A percentile compares a stretch with the other conserved stretches of the same genome.
Conservation (phyloP, 148 eudicot genomes). For the Persicaria maculosa region DNA sequence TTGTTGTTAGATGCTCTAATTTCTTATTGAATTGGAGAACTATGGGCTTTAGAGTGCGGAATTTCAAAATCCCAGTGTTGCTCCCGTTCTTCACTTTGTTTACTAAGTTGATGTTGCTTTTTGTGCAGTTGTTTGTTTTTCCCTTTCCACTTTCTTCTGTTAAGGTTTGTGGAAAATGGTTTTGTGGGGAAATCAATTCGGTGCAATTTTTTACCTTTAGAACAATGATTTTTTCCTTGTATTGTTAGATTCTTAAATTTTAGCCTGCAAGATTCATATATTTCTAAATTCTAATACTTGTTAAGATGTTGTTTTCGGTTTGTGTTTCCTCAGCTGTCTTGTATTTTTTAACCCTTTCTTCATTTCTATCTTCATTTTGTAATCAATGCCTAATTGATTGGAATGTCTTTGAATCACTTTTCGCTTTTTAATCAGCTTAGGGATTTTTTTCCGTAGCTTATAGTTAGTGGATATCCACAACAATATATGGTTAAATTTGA, state of each 20-base stretch:
- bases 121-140: background rate
- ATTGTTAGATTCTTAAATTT: background rate
- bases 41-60: background rate
- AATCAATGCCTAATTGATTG: too few relatives aligned
- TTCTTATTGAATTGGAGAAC: background rate
- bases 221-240: background rate
- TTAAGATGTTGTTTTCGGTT: background rate
- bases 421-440: too few relatives aligned
- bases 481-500: too few relatives aligned
- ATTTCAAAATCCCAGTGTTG: background rate
- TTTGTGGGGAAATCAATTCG: slow-evolving; percentile 2
- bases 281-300: background rate
- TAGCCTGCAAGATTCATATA: background rate
- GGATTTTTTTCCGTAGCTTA: too few relatives aligned
- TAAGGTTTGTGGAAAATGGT: background rate
- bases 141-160: background rate
- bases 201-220: background rate
- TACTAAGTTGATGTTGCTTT: background rate
- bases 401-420: too few relatives aligned
- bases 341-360: too few relatives aligned
- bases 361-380: too few relatives aligned
- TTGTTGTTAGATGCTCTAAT: background rate
- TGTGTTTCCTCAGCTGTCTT: too few relatives aligned
- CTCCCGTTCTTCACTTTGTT: background rate
- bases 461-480: too few relatives aligned